Conservation (phyloP, 768 basidiomycete species). For the Amanita muscaria region DNA sequence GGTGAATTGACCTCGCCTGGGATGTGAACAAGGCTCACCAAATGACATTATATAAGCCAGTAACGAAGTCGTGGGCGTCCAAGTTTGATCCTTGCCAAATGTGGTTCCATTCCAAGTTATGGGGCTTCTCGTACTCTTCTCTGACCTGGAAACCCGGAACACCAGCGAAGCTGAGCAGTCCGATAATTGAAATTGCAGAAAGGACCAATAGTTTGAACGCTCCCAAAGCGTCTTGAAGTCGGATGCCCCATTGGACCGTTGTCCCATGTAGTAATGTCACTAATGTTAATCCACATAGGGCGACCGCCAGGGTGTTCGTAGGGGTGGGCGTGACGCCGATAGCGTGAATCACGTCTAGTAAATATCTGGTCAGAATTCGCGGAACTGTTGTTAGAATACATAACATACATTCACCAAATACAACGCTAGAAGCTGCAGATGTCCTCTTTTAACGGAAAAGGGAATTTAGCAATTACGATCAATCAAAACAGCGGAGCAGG, state of each 20-base stretch:
- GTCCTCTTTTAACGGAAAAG: no score
- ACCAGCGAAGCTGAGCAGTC: no score
- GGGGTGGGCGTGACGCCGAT: conserved; percentile 22
- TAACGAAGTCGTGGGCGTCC: no score
- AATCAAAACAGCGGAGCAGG: not conserved
- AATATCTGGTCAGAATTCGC: not conserved
- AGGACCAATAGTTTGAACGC: conserved; percentile 45
- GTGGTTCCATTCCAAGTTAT: conserved; percentile 26
- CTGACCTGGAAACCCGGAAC: conserved; percentile 11
- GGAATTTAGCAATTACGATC: not conserved
- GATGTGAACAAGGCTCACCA: not conserved
- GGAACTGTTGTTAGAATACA: no score
- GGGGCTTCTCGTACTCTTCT: not conserved
- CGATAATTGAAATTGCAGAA: conserved; percentile 38
- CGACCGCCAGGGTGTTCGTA: conserved; percentile 26
- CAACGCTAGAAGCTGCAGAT: conserved; percentile 36
- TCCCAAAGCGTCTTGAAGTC: conserved; percentile 57
- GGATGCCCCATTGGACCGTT: conserved; percentile 43
- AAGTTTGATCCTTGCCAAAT: conserved; percentile 33
- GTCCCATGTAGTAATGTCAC: conserved; percentile 31
- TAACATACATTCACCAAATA: conserved; percentile 46
- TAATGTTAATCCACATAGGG: conserved; percentile 30
- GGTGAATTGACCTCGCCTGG: not conserved
- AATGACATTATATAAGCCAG: conserved; percentile 40
- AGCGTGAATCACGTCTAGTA: conserved; percentile 24